A percentile compares a stretch with the other conserved stretches of the same genome.
Evolutionary conservation across 2,329 filamentous ascomycete genomes (phyloP).

Genomic region (Penicillium palitans): DNA sequence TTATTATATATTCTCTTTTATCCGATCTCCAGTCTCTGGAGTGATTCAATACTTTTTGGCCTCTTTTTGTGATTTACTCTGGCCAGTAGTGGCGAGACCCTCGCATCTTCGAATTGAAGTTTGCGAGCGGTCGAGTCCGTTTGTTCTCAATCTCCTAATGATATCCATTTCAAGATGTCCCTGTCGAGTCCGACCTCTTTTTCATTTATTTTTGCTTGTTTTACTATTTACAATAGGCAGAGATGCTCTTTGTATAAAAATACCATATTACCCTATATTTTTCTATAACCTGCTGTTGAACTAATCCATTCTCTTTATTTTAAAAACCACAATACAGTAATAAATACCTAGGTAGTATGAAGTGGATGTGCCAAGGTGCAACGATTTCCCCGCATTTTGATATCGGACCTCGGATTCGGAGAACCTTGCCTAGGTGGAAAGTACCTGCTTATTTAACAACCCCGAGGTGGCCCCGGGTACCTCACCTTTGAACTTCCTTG

Average conservation of each 20-base stretch:
- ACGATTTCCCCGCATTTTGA: conserved; percentile 11
- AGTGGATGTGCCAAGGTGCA: not conserved
- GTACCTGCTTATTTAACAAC: not conserved
- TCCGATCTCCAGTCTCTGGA: conserved; percentile 1
- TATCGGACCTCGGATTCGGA: conserved; percentile 18
- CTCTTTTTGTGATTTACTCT: conserved; percentile 11
- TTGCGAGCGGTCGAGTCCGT: not conserved
- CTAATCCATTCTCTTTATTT: too few species aligned
- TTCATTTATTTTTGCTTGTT: not conserved
- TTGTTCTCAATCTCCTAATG: conserved; percentile 2
- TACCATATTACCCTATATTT: not conserved
- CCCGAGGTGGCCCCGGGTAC: too few species aligned
- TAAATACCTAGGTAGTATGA: too few species aligned
- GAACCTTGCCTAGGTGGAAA: not conserved
- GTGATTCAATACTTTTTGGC: conserved; percentile 11
- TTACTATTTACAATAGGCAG: not conserved
- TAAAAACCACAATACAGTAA: too few species aligned
- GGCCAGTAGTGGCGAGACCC: conserved; percentile 1
- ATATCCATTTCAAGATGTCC: not conserved
- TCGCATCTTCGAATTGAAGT: not conserved
- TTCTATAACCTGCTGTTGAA: not conserved
- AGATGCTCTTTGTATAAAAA: not conserved
- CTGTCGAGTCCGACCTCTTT: not conserved
- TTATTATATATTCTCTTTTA: conserved; percentile 1
- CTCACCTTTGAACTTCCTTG: not conserved